These are phyloP conservation scores for Anthoceros angustus DNA, from an alignment of 225 moss, liverwort and hornwort genomes.

Conservation along the genomic window DNA sequence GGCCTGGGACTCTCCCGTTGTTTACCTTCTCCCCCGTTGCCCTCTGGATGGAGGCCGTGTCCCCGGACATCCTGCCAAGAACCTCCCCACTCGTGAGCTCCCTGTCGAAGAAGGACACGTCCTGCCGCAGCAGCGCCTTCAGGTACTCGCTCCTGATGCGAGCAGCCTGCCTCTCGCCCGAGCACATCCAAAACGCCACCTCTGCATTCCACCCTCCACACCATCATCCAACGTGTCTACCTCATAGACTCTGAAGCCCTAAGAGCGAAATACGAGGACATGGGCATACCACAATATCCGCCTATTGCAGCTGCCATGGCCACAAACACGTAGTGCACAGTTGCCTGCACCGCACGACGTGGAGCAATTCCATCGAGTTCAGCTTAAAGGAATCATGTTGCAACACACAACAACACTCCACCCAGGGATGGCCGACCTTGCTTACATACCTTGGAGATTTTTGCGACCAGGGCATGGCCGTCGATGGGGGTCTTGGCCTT, in stretches of 20 bases:
- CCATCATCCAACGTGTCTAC: not conserved
- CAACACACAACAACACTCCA: not conserved
- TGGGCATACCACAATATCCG: slow-evolving; percentile 1
- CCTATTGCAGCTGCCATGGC: not conserved
- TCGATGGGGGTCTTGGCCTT: not conserved
- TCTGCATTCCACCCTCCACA: slow-evolving; percentile 22
- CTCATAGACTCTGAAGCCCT: not conserved
- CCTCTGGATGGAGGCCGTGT: slow-evolving; percentile 23
- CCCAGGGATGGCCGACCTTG: not conserved
- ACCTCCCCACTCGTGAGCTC: slow-evolving; percentile 3
- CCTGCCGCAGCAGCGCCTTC: slow-evolving; percentile 31
- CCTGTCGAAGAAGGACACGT: slow-evolving; percentile 37
- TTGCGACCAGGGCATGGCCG: not conserved
- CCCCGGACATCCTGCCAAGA: slow-evolving; percentile 10
- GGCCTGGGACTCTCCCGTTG: too few species aligned
- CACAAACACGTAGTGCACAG: not conserved
- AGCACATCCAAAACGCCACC: slow-evolving; percentile 45
- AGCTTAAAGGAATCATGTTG: not conserved
- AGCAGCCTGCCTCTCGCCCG: slow-evolving; percentile 42
- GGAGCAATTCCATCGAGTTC: not conserved
- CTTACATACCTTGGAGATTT: not conserved
- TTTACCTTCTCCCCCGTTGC: not conserved
- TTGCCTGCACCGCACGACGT: not conserved
- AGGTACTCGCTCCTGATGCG: slow-evolving; percentile 31
- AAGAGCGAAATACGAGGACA: not conserved